Conservation (phyloP, 2,329 filamentous ascomycete species). For the Gaeumannomyces tritici region DNA sequence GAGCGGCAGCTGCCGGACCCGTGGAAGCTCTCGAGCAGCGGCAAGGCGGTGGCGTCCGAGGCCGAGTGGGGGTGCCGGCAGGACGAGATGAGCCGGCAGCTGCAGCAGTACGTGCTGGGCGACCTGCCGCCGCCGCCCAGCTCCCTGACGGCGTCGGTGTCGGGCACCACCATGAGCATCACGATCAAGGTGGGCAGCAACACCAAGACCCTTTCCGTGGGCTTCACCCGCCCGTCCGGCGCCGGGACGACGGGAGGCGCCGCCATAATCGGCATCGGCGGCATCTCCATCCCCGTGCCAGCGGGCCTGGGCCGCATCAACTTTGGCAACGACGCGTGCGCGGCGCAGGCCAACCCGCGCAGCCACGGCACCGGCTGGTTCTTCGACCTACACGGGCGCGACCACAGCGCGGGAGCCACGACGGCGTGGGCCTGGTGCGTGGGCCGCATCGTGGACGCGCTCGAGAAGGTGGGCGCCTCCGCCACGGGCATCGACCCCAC, state of each 20-base stretch:
- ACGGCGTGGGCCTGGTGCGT: conserved; percentile 53
- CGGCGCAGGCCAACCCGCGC: conserved; percentile 28
- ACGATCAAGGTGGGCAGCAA: conserved; percentile 21
- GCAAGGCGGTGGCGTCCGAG: conserved; percentile 27
- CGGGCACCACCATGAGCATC: conserved; percentile 11
- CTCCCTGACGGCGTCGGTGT: conserved; percentile 27
- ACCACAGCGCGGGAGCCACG: conserved; percentile 41
- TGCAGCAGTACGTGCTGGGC: conserved; percentile 37
- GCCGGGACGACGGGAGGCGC: conserved; percentile 29
- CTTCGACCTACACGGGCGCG: conserved; percentile 44
- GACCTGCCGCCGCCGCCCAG: conserved; percentile 31
- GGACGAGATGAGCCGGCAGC: conserved; percentile 29
- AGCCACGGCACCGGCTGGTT: conserved; percentile 46
- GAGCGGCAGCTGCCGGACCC: conserved; percentile 28
- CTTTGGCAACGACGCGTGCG: conserved; percentile 47
- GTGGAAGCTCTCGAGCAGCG: conserved; percentile 30
- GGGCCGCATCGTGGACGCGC: conserved; percentile 45
- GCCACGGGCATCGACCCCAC: conserved; percentile 33
- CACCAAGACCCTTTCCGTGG: conserved; percentile 28
- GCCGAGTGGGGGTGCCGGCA: conserved; percentile 33
- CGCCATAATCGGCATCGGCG: conserved; percentile 44
- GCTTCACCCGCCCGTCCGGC: conserved; percentile 27
- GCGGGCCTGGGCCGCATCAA: conserved; percentile 41
- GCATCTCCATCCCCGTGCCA: conserved; percentile 40
- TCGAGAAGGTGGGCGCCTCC: conserved; percentile 33